Conservation (phyloP, 2,329 filamentous ascomycete species). For the Samsoniella hepiali region DNA sequence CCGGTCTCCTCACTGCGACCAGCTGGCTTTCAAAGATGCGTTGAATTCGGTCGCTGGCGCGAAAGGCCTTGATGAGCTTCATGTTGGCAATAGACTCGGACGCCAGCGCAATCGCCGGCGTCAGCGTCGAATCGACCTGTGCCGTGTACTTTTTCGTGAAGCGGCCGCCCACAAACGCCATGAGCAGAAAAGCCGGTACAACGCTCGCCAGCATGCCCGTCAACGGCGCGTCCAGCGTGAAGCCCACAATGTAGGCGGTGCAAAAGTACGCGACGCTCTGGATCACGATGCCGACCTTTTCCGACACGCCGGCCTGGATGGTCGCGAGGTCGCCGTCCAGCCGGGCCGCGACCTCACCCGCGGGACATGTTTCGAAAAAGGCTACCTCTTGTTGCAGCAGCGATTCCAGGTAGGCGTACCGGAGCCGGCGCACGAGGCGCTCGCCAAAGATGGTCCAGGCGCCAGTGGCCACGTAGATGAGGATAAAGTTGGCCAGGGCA, state of each 20-base stretch:
- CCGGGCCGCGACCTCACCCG: constrained; percentile 55
- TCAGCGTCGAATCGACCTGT: constrained; percentile 44
- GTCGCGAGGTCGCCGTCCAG: constrained; percentile 58
- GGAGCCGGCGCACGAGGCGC: constrained; percentile 54
- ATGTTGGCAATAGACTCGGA: constrained; percentile 54
- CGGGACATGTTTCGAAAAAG: constrained; percentile 54
- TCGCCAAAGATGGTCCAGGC: constrained; percentile 58
- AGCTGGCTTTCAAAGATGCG: constrained; percentile 44
- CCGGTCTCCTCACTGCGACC: constrained; percentile 43
- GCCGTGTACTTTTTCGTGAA: constrained; percentile 47
- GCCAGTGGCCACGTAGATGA: constrained; percentile 56
- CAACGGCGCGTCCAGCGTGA: constrained; percentile 55
- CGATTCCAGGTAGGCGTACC: constrained; percentile 52
- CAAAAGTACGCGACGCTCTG: constrained; percentile 57
- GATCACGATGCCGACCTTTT: constrained; percentile 61
- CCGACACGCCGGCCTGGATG: constrained; percentile 58
- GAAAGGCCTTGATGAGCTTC: constrained; percentile 54
- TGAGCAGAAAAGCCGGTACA: constrained; percentile 53
- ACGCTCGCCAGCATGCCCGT: constrained; percentile 57
- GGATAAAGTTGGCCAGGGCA: constrained; percentile 54
- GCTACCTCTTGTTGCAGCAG: constrained; percentile 55
- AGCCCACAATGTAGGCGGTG: constrained; percentile 59
- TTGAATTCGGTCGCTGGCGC: constrained; percentile 50
- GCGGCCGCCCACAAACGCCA: constrained; percentile 49
- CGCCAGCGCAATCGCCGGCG: constrained; percentile 51